Percentiles rank a stretch among this genome's conserved stretches.
Evolutionary conservation across 805 yeast genomes (phyloP).

Genomic region (Yamadazyma sp.): DNA sequence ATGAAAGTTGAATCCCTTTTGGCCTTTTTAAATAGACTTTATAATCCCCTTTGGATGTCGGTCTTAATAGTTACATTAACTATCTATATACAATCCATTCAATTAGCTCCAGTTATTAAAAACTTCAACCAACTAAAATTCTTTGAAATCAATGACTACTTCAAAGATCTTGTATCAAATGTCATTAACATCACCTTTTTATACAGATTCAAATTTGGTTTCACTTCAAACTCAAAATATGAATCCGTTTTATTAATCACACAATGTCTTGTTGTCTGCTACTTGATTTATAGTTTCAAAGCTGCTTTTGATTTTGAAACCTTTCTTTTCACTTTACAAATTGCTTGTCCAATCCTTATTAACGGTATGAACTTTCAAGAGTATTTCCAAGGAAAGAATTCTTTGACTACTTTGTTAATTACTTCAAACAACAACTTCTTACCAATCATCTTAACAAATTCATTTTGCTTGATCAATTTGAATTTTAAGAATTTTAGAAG

Average conservation of each 20-base stretch:
- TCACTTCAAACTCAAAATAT: slow-evolving; percentile 9
- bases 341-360: slow-evolving; percentile 14
- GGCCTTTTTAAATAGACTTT: slow-evolving; percentile 1
- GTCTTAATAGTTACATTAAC: background rate
- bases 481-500: no score
- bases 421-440: slow-evolving; percentile 32
- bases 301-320: background rate
- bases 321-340: slow-evolving; percentile 8
- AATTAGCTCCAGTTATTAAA: no score
- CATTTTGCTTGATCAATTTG: slow-evolving; percentile 26
- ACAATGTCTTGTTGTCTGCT: slow-evolving; percentile 18
- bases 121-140: no score
- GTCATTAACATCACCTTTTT: slow-evolving; percentile 27
- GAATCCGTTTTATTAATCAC: slow-evolving; percentile 21
- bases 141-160: background rate
- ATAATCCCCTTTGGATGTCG: slow-evolving; percentile 3
- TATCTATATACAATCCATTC: slow-evolving; percentile 1
- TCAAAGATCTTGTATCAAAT: slow-evolving; percentile 23
- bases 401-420: slow-evolving; percentile 12
- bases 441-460: slow-evolving; percentile 33
- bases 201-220: slow-evolving; percentile 19
- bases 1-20: slow-evolving; percentile 1
- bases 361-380: slow-evolving; percentile 9
- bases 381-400: slow-evolving; percentile 1
- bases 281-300: slow-evolving; percentile 1